Evolutionary conservation across 2,329 filamentous ascomycete species (phyloP).

Genomic region (Alternaria ethzedia): DNA sequence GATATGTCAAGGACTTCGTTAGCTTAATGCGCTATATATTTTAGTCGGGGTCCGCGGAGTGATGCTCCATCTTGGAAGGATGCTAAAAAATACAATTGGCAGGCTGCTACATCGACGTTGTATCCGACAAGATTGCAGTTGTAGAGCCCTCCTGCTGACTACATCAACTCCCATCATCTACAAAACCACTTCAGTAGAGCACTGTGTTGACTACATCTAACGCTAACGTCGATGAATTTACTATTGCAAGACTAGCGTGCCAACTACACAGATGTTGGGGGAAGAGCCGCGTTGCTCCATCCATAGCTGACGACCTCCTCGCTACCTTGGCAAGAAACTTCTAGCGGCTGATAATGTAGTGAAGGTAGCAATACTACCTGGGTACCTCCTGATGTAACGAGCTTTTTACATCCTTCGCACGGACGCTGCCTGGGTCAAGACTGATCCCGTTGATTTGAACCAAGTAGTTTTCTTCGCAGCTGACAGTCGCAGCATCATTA

Average conservation of each 20-base stretch:
- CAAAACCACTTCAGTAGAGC: background rate
- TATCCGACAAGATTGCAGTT: rapidly evolving
- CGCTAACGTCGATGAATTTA: rapidly evolving
- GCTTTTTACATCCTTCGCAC: background rate
- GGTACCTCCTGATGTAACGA: rapidly evolving
- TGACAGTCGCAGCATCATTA: background rate
- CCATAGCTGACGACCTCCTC: background rate
- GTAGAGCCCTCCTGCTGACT: background rate
- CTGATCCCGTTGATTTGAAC: rapidly evolving
- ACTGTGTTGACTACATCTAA: background rate
- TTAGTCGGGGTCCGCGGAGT: too few relatives aligned
- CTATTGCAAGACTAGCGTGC: background rate
- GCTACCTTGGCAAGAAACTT: background rate
- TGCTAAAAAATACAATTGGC: background rate
- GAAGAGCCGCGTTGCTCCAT: background rate
- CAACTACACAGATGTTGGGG: background rate
- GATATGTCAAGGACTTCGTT: background rate
- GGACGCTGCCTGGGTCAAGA: background rate
- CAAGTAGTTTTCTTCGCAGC: background rate
- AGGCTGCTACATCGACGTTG: background rate
- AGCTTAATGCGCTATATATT: too few relatives aligned
- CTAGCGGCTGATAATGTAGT: background rate
- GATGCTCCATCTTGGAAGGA: too few relatives aligned
- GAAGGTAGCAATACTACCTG: background rate
- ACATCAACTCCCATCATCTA: background rate